Evolutionary conservation across 163 green algal genomes (phyloP), one percentile per base, ranked within the genome.

Genomic region (Smithsoniella earleae): DNA sequence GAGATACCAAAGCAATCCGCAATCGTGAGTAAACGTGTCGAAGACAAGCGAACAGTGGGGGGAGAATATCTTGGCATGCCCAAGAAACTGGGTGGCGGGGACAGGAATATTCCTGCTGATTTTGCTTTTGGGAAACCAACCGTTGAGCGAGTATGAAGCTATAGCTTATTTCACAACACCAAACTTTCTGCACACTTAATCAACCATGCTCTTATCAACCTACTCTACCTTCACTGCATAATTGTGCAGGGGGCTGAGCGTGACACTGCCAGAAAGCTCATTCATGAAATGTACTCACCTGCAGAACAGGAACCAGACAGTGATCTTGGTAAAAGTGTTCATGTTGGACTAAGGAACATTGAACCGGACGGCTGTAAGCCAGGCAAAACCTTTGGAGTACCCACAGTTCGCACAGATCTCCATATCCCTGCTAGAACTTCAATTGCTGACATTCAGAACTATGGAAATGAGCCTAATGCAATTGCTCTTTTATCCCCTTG

Each of bases 391-490:
- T 88, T 86, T 77, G 81, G 82, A 16, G 66, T 82, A 20, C 81
- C 82, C 20, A 80, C 79, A 6, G 78, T 88, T 40, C 78, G 84
- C 40, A 79, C 72, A 3, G 84, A 91, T 74, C 62, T 89, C 22
- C 76, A 77, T 10, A 46, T 78, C 31, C 82, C 82, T 8, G 73
- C 63, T 40, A 78, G 81, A 20, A 63, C 75, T 30, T 87, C 77
- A 30, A 80, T 89, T 30, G 85, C 83, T 10, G 80, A 82, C 77
- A 73, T 66, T 0, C 74, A 79, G 65, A 92, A 92, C 82, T 89
- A 88, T 52, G 86, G 86, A 72, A 86, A 88, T 44, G 85, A 92
- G 78, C 82, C 84, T 2, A 81, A 82, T 74, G 82, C 82, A 2
- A 62, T 73, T n/a, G 74, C 83, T 75, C 82, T 92, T 36, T 75